These are phyloP conservation scores for Friedmanniomyces endolithicus DNA, from an alignment of 495 filamentous ascomycete genomes.

Conservation along the genomic window DNA sequence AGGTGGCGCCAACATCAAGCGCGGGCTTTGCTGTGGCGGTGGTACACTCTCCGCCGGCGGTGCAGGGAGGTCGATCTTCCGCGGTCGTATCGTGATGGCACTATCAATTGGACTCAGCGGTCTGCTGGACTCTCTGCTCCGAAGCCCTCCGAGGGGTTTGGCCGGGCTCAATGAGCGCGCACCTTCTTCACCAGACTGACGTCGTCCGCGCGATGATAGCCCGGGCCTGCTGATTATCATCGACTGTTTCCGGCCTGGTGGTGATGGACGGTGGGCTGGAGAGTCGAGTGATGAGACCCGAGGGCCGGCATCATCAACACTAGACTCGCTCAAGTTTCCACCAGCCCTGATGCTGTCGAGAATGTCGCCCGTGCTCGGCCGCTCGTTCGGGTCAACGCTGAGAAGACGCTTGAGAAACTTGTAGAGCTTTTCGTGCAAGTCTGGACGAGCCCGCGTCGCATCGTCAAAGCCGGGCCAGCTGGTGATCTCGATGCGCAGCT, in stretches of 20 bases:
- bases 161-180: constrained; percentile 21
- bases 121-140: constrained; percentile 6
- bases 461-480: constrained; percentile 80
- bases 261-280: constrained; percentile 24
- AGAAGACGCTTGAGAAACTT: constrained; percentile 68
- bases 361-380: constrained; percentile 81
- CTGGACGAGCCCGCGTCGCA: constrained; percentile 52
- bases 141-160: constrained; percentile 18
- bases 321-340: constrained; percentile 43
- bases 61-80: constrained; percentile 20
- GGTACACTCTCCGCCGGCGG: not conserved
- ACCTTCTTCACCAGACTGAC: constrained; percentile 27
- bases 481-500: constrained; percentile 73
- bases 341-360: constrained; percentile 66
- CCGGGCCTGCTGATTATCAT: constrained; percentile 3
- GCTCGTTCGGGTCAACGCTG: constrained; percentile 58
- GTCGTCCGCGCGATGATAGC: constrained; percentile 23
- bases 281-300: constrained; percentile 49
- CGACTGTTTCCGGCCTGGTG: constrained; percentile 17
- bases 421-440: constrained; percentile 80
- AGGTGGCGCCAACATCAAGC: constrained; percentile 24
- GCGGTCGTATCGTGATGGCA: constrained; percentile 20
- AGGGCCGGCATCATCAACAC: constrained; percentile 43
- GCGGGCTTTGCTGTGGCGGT: constrained; percentile 17
- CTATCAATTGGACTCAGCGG: constrained; percentile 15